These are phyloP conservation scores for Xylaria flabelliformis DNA, from an alignment of 495 filamentous ascomycete species.

Conservation along the genomic window DNA sequence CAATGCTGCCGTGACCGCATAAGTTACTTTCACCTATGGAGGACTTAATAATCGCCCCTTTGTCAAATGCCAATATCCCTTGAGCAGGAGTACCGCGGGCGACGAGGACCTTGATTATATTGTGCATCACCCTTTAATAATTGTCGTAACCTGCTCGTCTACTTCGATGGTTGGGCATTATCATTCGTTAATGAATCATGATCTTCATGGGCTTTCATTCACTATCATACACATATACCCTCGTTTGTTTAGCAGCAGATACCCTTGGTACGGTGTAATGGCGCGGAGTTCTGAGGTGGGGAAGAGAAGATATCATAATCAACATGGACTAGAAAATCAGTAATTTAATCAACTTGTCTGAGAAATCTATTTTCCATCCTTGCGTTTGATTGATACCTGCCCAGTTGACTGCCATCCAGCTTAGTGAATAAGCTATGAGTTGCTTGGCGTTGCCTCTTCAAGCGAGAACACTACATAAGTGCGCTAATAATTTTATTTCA, in stretches of 20 bases:
- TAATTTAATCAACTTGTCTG: constrained; percentile 9
- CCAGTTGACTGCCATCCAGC: neutral
- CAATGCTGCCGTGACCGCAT: constrained; percentile 38
- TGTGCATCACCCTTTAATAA: neutral
- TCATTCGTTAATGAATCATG: constrained; percentile 15
- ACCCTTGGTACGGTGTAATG: constrained; percentile 15
- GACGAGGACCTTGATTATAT: constrained; percentile 1
- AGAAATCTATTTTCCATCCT: neutral
- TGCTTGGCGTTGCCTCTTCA: neutral
- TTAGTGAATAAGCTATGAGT: neutral
- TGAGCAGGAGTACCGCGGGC: neutral
- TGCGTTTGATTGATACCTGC: neutral
- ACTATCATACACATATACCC: constrained; percentile 18
- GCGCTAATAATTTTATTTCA: neutral
- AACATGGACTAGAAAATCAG: neutral
- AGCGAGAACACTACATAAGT: neutral
- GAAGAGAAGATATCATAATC: neutral
- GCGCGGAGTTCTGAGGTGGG: constrained; percentile 15
- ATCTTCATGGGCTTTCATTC: neutral
- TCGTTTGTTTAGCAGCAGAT: constrained; percentile 15
- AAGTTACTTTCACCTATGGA: constrained; percentile 4
- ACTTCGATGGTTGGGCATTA: neutral
- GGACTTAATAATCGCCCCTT: neutral
- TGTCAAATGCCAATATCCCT: neutral
- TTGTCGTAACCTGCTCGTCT: neutral